phyloP scores from a whole-genome alignment of 139 green algal species.

The Coelastrella sp. region DNA sequence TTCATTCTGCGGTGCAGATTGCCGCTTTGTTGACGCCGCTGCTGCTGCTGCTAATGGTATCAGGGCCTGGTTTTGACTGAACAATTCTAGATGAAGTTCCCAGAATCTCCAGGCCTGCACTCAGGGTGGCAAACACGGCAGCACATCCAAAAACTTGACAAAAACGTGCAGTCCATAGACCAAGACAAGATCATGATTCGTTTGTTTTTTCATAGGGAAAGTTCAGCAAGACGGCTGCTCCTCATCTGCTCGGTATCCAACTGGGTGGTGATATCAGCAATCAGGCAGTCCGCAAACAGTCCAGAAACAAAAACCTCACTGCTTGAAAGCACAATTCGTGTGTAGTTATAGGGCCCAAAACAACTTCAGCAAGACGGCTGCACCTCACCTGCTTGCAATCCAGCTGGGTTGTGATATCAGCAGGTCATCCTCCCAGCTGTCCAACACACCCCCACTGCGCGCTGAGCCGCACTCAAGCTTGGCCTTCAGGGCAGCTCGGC shows the following conservation, averaged over 20 bases:
- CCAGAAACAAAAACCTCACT: too few species aligned
- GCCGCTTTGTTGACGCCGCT: too few species aligned
- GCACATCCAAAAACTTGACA: too few species aligned
- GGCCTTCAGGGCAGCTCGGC: constrained; percentile 56
- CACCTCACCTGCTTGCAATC: constrained; percentile 34
- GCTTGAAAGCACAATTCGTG: too few species aligned
- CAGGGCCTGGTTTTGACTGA: constrained; percentile 57
- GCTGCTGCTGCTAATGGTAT: constrained; percentile 31
- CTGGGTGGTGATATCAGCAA: neutral
- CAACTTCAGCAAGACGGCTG: too few species aligned
- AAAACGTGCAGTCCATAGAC: too few species aligned
- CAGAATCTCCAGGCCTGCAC: constrained; percentile 76
- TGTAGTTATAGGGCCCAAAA: too few species aligned
- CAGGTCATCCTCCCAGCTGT: constrained; percentile 54
- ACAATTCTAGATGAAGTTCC: constrained; percentile 87
- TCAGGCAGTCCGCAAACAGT: neutral
- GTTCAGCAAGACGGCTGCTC: too few species aligned
- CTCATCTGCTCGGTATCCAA: too few species aligned
- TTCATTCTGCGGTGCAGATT: too few species aligned
- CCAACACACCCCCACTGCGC: constrained; percentile 11
- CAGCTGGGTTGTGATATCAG: constrained; percentile 65
- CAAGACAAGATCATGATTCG: too few species aligned
- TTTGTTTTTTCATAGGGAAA: too few species aligned
- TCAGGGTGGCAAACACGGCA: neutral
- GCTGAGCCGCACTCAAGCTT: constrained; percentile 53